Conservation (phyloP, 2,329 filamentous ascomycete genomes). For the Aspergillus bombycis region DNA sequence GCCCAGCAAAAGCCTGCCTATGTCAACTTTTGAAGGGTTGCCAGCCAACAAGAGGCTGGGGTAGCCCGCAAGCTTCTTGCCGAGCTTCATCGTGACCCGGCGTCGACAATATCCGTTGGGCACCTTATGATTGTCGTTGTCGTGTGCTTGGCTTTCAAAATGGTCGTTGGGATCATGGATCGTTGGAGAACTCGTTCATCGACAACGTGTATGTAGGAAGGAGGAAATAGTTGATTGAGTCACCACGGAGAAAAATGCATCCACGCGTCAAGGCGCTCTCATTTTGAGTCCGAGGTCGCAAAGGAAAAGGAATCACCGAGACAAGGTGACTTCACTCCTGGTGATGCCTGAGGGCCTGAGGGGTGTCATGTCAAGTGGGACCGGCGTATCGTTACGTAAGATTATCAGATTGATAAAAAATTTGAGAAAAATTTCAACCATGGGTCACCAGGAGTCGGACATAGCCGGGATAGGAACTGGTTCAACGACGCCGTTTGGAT, state of each 20-base stretch:
- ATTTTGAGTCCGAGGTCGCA: neutral
- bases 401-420: conserved; percentile 14
- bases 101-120: neutral
- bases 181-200: neutral
- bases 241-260: neutral
- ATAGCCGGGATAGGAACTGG: neutral
- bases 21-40: conserved; percentile 37
- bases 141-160: neutral
- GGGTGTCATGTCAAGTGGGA: neutral
- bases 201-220: neutral
- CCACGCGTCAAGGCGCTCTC: neutral
- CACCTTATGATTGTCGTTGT: conserved; percentile 10
- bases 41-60: conserved; percentile 41
- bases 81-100: conserved; percentile 29
- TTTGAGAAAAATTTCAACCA: neutral
- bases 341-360: conserved; percentile 3
- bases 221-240: neutral
- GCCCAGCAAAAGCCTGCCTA: conserved; percentile 31
- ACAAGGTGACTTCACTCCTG: neutral
- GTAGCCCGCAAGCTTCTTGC: conserved; percentile 37
- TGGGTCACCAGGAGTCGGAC: neutral
- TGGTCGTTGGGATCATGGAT: neutral
- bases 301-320: neutral
- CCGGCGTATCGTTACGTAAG: conserved; percentile 15
- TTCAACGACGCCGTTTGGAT: neutral